These are phyloP conservation scores for Aspergillus sp. DNA, from an alignment of 2,329 filamentous ascomycete species.

Conservation along the genomic window DNA sequence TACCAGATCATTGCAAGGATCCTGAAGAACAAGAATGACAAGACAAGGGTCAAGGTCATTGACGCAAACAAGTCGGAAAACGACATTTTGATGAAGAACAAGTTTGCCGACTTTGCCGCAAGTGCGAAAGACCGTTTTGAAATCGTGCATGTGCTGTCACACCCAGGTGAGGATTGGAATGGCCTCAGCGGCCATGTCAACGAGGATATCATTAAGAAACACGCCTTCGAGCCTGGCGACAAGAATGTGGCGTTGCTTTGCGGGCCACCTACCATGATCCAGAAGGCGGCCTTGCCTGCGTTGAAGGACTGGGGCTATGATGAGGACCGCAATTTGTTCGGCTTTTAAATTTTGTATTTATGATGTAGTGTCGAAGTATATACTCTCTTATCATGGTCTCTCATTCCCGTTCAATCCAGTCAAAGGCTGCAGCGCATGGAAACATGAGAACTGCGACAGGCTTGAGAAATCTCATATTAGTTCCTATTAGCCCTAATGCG, in stretches of 20 bases:
- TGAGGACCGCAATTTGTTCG: conserved; percentile 48
- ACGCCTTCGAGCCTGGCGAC: conserved; percentile 34
- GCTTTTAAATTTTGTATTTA: too few relatives aligned
- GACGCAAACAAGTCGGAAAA: conserved; percentile 8
- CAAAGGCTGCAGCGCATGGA: too few relatives aligned
- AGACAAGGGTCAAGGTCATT: conserved; percentile 35
- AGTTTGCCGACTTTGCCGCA: conserved; percentile 10
- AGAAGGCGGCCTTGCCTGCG: conserved; percentile 52
- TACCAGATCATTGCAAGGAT: conserved; percentile 52
- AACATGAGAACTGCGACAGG: too few relatives aligned
- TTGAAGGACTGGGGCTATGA: conserved; percentile 48
- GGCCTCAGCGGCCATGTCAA: conserved; percentile 13
- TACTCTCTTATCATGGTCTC: too few relatives aligned
- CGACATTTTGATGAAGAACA: conserved; percentile 11
- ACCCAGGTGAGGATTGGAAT: conserved; percentile 8
- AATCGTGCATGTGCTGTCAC: conserved; percentile 14
- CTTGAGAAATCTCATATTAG: too few relatives aligned
- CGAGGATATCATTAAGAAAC: conserved; percentile 7
- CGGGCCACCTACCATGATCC: conserved; percentile 53
- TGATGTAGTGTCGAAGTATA: too few relatives aligned
- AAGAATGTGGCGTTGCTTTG: conserved; percentile 45
- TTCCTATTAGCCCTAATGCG: too few relatives aligned
- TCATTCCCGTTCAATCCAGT: too few relatives aligned
- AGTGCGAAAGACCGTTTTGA: conserved; percentile 9
- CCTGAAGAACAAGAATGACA: conserved; percentile 40